A percentile compares a stretch with the other conserved stretches of the same genome.
These are phyloP conservation scores for Metarhizium anisopliae DNA, from an alignment of 2,329 filamentous ascomycete species.

Conservation along the genomic window DNA sequence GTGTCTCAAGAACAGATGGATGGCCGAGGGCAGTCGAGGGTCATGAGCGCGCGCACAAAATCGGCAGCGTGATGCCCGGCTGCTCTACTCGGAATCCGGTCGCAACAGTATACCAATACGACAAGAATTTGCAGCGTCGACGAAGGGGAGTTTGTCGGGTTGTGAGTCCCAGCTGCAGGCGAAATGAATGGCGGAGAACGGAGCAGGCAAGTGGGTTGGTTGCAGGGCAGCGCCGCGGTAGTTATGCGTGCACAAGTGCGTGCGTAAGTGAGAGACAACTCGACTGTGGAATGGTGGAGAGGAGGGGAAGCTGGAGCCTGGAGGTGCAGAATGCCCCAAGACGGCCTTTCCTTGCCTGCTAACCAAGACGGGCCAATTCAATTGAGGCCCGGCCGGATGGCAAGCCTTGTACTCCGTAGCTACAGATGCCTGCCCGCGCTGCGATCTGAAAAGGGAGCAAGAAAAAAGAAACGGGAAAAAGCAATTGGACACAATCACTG, in stretches of 20 bases:
- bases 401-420: background rate
- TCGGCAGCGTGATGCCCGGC: background rate
- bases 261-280: background rate
- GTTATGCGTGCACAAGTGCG: background rate
- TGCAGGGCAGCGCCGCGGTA: constrained; percentile 6
- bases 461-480: background rate
- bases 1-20: background rate
- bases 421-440: background rate
- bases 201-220: background rate
- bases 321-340: background rate
- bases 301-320: background rate
- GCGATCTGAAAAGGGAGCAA: background rate
- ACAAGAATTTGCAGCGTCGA: background rate
- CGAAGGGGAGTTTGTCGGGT: background rate
- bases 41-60: background rate
- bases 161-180: constrained; percentile 1
- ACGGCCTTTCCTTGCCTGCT: background rate
- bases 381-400: background rate
- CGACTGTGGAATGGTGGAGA: background rate
- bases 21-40: background rate
- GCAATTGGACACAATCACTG: background rate
- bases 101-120: background rate
- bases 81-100: background rate
- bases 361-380: background rate
- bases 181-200: constrained; percentile 7